phyloP scores from a whole-genome alignment of 2,329 filamentous ascomycete genomes.

The Penicillium nordicum region DNA sequence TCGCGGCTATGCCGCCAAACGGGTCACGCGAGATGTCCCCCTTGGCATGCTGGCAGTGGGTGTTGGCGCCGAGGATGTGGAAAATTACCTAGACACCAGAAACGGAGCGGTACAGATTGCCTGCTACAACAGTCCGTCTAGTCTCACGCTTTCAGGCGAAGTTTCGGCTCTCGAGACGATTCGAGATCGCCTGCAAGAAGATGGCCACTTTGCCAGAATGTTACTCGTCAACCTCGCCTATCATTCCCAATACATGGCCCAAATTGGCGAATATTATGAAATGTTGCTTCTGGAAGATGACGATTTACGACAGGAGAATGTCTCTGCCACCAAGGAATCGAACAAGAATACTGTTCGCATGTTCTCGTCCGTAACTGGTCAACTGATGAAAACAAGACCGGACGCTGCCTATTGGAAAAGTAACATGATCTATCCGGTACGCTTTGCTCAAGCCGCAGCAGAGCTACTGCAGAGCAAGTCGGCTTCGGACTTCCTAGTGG shows the following conservation, averaged over 20 bases:
- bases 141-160: constrained; percentile 23
- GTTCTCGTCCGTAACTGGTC: constrained; percentile 3
- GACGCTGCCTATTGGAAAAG: constrained; percentile 20
- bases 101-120: constrained; percentile 3
- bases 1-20: not conserved
- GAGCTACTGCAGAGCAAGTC: not conserved
- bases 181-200: constrained; percentile 17
- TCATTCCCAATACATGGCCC: constrained; percentile 22
- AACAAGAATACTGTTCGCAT: not conserved
- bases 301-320: not conserved
- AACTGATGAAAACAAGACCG: too few relatives aligned
- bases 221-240: constrained; percentile 19
- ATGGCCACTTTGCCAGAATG: constrained; percentile 16
- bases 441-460: not conserved
- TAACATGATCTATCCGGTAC: constrained; percentile 19
- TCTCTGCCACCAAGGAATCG: not conserved
- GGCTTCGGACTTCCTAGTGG: not conserved
- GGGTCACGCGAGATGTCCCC: too few relatives aligned
- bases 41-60: constrained; percentile 6
- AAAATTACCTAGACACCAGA: not conserved
- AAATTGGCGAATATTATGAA: not conserved
- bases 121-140: constrained; percentile 21
- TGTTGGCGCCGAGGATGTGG: not conserved
- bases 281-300: not conserved
- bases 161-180: constrained; percentile 17